Evolutionary conservation across 345 rosid genomes (phyloP).

Genomic region (Sisymbrium altissimum): DNA sequence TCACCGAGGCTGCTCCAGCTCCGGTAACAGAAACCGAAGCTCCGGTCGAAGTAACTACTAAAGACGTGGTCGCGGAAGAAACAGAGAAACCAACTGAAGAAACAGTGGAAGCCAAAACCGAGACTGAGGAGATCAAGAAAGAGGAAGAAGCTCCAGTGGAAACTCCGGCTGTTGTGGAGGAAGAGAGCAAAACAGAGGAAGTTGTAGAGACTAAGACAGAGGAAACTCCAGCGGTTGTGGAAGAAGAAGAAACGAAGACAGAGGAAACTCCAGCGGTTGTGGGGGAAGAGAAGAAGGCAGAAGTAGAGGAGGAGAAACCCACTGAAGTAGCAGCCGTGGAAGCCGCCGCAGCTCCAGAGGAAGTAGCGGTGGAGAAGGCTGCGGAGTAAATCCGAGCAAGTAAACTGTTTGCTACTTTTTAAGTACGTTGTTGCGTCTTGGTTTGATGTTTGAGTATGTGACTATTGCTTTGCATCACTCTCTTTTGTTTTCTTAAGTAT

Average conservation of each 20-base stretch:
- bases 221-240: slow-evolving; percentile 25
- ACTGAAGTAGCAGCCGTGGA: slow-evolving; percentile 18
- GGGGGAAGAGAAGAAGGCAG: slow-evolving; percentile 21
- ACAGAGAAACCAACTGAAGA: slow-evolving; percentile 12
- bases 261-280: slow-evolving; percentile 28
- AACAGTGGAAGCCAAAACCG: slow-evolving; percentile 12
- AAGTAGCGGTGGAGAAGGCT: slow-evolving; percentile 25
- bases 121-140: slow-evolving; percentile 20
- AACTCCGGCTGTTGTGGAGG: slow-evolving; percentile 20
- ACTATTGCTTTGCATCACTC: slow-evolving; percentile 10
- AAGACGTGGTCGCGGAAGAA: slow-evolving; percentile 23
- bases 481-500: not conserved
- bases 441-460: slow-evolving; percentile 15
- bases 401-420: slow-evolving; percentile 10
- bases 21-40: slow-evolving; percentile 18
- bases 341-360: not conserved
- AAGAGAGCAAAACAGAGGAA: slow-evolving; percentile 19
- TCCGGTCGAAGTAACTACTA: slow-evolving; percentile 22
- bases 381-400: slow-evolving; percentile 25
- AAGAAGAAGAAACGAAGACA: slow-evolving; percentile 25
- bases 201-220: slow-evolving; percentile 22
- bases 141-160: slow-evolving; percentile 25
- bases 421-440: slow-evolving; percentile 26
- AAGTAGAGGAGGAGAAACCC: slow-evolving; percentile 21
- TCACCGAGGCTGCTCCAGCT: slow-evolving; percentile 11